Percentiles rank a stretch among this genome's conserved stretches.
These are phyloP conservation scores for Boletellus emodensis DNA, from an alignment of 768 basidiomycete genomes.

Conservation along the genomic window DNA sequence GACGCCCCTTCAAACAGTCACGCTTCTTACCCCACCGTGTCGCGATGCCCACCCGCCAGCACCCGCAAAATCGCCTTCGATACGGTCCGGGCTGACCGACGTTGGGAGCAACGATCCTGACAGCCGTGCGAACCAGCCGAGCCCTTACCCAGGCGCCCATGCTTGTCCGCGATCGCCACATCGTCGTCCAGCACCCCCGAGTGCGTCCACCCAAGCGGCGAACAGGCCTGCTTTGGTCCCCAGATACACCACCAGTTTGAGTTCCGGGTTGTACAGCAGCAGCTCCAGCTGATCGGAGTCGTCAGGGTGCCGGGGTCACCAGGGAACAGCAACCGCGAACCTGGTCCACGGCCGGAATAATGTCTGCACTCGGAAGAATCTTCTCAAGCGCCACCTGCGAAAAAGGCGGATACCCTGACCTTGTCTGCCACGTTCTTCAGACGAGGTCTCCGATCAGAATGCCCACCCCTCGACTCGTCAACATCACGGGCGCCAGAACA, in stretches of 20 bases:
- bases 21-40: slow-evolving; percentile 61
- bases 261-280: slow-evolving; percentile 74
- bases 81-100: slow-evolving; percentile 69
- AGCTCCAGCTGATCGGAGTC: slow-evolving; percentile 52
- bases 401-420: slow-evolving; percentile 67
- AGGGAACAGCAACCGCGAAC: slow-evolving; percentile 32
- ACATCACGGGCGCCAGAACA: slow-evolving; percentile 62
- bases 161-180: slow-evolving; percentile 58
- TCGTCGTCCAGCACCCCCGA: slow-evolving; percentile 67
- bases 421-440: slow-evolving; percentile 44
- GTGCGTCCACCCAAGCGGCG: slow-evolving; percentile 69
- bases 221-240: slow-evolving; percentile 72
- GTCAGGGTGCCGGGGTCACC: not conserved
- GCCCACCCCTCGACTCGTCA: slow-evolving; percentile 58
- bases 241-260: slow-evolving; percentile 59
- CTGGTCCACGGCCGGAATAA: slow-evolving; percentile 73
- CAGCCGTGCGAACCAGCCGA: not conserved
- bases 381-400: slow-evolving; percentile 64
- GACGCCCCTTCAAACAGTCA: slow-evolving; percentile 28
- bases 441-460: not conserved
- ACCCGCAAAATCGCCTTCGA: slow-evolving; percentile 55
- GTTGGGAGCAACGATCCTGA: slow-evolving; percentile 64
- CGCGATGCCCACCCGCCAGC: slow-evolving; percentile 53
- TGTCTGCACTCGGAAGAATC: slow-evolving; percentile 60
- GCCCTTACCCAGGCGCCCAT: slow-evolving; percentile 48